phyloP scores from a whole-genome alignment of 306 rosid species.

The Oxytropis ochrocephala region DNA sequence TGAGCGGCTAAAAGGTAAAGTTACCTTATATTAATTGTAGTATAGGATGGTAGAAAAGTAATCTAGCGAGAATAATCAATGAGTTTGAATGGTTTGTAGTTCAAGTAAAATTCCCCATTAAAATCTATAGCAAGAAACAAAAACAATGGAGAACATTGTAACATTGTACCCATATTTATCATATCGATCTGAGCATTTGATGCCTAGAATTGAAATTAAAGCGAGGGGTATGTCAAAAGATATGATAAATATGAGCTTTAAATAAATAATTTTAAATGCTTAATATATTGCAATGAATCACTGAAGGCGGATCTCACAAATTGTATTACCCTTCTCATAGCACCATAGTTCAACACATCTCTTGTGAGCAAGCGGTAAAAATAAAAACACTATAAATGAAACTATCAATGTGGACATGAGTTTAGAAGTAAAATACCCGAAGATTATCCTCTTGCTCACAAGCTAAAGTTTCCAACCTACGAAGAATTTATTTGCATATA shows the following conservation, averaged over 20 bases:
- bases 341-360: constrained; percentile 65
- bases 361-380: constrained; percentile 68
- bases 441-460: no score
- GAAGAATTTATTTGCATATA: no score
- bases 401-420: background rate
- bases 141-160: no score
- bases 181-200: background rate
- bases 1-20: background rate
- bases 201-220: background rate
- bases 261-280: background rate
- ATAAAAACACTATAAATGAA: background rate
- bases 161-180: background rate
- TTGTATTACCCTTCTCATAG: constrained; percentile 61
- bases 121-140: background rate
- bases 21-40: constrained; percentile 37
- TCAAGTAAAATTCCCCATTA: no score
- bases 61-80: background rate
- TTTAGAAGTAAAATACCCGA: no score
- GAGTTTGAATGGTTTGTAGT: background rate
- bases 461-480: no score
- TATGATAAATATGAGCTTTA: background rate
- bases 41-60: background rate
- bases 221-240: background rate
- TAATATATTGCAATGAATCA: no score
- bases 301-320: constrained; percentile 63